phyloP scores from a whole-genome alignment of 2,329 filamentous ascomycete genomes.

The Fusarium cyanostomum region DNA sequence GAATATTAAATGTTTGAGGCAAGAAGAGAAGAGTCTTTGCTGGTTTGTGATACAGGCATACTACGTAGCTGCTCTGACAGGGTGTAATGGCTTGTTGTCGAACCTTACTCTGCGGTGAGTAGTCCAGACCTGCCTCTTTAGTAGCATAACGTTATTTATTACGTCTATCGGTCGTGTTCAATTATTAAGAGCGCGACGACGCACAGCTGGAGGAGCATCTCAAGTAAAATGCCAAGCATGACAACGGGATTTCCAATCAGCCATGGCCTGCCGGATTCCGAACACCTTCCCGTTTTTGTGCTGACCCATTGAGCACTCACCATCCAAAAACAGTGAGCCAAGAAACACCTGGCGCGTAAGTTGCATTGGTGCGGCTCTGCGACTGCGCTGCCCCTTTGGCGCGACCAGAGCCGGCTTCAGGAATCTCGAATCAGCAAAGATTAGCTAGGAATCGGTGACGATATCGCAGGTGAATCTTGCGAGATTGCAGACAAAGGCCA shows the following conservation, averaged over 20 bases:
- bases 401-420: too few relatives aligned
- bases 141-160: too few relatives aligned
- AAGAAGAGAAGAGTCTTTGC: neutral
- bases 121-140: neutral
- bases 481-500: conserved; percentile 3
- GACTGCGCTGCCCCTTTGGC: neutral
- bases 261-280: conserved; percentile 5
- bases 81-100: neutral
- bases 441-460: conserved; percentile 16
- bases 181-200: neutral
- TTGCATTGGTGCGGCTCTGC: neutral
- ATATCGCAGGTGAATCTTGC: conserved; percentile 19
- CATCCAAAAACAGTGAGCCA: neutral
- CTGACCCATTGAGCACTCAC: neutral
- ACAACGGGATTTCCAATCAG: neutral
- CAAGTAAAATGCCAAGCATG: neutral
- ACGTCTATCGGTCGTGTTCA: too few relatives aligned
- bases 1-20: neutral
- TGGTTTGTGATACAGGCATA: neutral
- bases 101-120: neutral
- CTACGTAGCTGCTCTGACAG: neutral
- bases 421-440: conserved; percentile 7
- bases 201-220: too few relatives aligned
- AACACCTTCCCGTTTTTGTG: neutral
- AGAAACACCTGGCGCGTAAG: neutral